A percentile compares a stretch with the other conserved stretches of the same genome.
Evolutionary conservation across 2,329 filamentous ascomycete species (phyloP).

Genomic region (Cladorrhinum sp.): DNA sequence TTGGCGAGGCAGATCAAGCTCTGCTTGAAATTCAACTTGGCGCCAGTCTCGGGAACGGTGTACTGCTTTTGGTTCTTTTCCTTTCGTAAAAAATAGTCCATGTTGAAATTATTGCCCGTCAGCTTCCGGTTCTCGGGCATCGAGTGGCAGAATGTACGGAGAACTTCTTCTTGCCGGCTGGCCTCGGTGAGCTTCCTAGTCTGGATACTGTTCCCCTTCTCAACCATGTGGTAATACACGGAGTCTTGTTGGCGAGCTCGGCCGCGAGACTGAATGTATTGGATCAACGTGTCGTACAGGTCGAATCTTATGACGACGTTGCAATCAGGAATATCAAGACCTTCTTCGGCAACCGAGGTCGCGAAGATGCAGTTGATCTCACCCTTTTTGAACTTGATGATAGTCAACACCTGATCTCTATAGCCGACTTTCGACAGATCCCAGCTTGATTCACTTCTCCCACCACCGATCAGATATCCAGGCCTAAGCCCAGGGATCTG

Average conservation of each 20-base stretch:
- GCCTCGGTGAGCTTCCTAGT: constrained; percentile 55
- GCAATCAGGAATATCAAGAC: constrained; percentile 65
- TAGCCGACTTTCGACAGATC: constrained; percentile 64
- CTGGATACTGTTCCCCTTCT: constrained; percentile 65
- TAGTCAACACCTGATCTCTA: constrained; percentile 68
- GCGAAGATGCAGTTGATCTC: constrained; percentile 62
- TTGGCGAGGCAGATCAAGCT: constrained; percentile 68
- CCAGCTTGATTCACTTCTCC: constrained; percentile 49
- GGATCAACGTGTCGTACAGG: constrained; percentile 83
- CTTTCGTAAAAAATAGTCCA: constrained; percentile 53
- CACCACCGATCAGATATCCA: constrained; percentile 53
- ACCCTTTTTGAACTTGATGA: constrained; percentile 62
- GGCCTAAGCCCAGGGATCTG: constrained; percentile 56
- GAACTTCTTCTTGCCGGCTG: constrained; percentile 55
- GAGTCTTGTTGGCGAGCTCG: constrained; percentile 77
- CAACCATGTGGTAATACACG: constrained; percentile 80
- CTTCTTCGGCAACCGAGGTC: constrained; percentile 66
- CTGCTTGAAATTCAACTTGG: constrained; percentile 73
- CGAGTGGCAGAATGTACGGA: constrained; percentile 72
- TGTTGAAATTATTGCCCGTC: constrained; percentile 53
- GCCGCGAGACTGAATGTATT: constrained; percentile 91
- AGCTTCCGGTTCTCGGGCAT: constrained; percentile 74
- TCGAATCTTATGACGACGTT: constrained; percentile 75
- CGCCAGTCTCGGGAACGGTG: constrained; percentile 64
- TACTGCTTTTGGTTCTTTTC: constrained; percentile 51